Evolutionary conservation across 2,329 filamentous ascomycete genomes (phyloP).

Genomic region (Aspergillus ochraceus): DNA sequence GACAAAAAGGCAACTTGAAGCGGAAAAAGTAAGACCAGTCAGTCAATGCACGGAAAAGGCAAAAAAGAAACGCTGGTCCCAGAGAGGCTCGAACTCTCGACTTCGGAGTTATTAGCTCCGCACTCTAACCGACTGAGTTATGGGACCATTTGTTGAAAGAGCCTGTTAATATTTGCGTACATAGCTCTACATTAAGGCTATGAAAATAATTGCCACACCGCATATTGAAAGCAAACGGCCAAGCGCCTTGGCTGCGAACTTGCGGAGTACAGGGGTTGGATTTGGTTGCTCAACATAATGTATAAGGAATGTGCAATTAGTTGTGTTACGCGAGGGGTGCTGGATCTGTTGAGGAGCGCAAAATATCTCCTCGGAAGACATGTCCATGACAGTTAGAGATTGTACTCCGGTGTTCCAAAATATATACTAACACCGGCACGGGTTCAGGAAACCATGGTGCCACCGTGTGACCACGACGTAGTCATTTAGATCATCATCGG

Average conservation of each 20-base stretch:
- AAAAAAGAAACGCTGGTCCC: background rate
- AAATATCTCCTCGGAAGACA: too few relatives aligned
- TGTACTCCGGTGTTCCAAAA: too few relatives aligned
- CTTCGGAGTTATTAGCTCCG: constrained; percentile 2
- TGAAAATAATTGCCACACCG: background rate
- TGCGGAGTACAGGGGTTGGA: too few relatives aligned
- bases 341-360: background rate
- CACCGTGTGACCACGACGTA: too few relatives aligned
- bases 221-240: background rate
- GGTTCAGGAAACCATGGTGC: too few relatives aligned
- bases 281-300: background rate
- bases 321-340: background rate
- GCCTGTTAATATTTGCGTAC: rapidly evolving
- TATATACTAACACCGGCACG: too few relatives aligned
- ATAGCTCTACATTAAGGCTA: background rate
- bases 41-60: background rate
- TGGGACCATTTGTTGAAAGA: background rate
- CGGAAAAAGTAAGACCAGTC: too few relatives aligned
- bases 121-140: constrained; percentile 3
- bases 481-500: too few relatives aligned
- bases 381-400: too few relatives aligned
- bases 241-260: too few relatives aligned
- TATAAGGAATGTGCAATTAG: background rate
- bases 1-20: too few relatives aligned
- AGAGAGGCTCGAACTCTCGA: constrained; percentile 1